Evolutionary conservation across 2,329 filamentous ascomycete species (phyloP).

Genomic region (Aspergillus pseudoterreus): DNA sequence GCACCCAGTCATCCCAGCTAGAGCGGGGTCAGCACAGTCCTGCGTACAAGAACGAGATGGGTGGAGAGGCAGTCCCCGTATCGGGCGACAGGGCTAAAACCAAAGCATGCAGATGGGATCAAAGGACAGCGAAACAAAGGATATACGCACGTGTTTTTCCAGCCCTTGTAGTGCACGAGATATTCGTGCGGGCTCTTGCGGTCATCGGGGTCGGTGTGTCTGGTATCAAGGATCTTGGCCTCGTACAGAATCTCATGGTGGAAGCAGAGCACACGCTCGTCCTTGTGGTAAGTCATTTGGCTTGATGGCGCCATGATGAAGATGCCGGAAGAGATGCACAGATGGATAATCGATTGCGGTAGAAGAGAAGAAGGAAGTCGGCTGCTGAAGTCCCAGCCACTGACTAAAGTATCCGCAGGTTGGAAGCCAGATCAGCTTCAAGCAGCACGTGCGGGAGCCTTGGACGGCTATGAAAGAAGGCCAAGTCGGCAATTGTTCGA

Average conservation of each 20-base stretch:
- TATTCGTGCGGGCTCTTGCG: conserved; percentile 78
- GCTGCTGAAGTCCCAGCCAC: not conserved
- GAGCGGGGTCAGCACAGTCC: conserved; percentile 13
- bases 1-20: conserved; percentile 97
- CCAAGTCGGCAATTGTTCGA: too few relatives aligned
- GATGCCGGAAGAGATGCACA: not conserved
- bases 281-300: conserved; percentile 60
- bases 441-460: conserved; percentile 2
- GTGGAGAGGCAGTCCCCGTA: too few relatives aligned
- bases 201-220: conserved; percentile 57
- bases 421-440: not conserved
- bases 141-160: conserved; percentile 83
- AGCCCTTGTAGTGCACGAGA: conserved; percentile 97
- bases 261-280: conserved; percentile 94
- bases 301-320: conserved; percentile 56
- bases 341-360: not conserved
- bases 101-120: not conserved
- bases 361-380: not conserved
- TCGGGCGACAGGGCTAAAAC: too few relatives aligned
- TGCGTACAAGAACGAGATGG: too few relatives aligned
- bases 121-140: conserved; percentile 7
- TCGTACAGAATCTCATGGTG: conserved; percentile 97
- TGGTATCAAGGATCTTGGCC: conserved; percentile 85
- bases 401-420: not conserved
- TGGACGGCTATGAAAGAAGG: too few relatives aligned